Evolutionary conservation across 2,329 filamentous ascomycete genomes (phyloP), one percentile per base, ranked within the genome.

Genomic region (Neonectria hederae): DNA sequence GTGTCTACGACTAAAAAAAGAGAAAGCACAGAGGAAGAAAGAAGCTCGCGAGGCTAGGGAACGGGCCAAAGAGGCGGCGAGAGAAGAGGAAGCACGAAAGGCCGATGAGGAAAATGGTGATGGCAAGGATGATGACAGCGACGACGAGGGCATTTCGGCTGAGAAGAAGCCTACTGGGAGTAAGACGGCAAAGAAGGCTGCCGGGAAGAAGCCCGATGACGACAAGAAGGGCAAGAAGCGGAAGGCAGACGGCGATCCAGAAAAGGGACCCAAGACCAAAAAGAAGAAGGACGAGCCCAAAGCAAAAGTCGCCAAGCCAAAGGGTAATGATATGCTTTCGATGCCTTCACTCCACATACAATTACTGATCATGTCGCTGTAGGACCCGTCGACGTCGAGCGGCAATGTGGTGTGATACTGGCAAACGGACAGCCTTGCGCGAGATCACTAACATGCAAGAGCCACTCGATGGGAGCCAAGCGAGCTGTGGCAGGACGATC

Each of bases 251-350:
- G 86, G 82, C 8, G 90, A 94, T 70, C 86, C 87, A n/a, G 91
- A 93, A 57, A 96, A 96, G 81, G 91, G 87, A 17, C 91, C 92
- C 0, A 96, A 95, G 79, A 88, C 90, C 69, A 97, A 97, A 83
- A 97, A 97, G 83, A 97, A 97, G 83, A 97, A 97, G 81, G 93
- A 97, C 67, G 93, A 97, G 75, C 90, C 90, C 1, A 97, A 97
- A 77, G 85, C 90, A 21, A 97, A 97, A 79, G 84, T 87, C 1
- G 87, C 92, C 0, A 97, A 97, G 74, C 91, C 92, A 0, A 97
- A 97, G 83, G 93, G 87, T 89, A 80, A 62, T 65, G 58, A 19
- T 21, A 26, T 14, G 19, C 9, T 14, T 22, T 11, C 10, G 21
- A 19, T 5, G 7, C 14, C 9, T 4, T 35, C 22, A 32, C 5